Evolutionary conservation across 2,329 filamentous ascomycete species (phyloP), one percentile per base, ranked within the genome.

Genomic region (Aspergillus hiratsukae): DNA sequence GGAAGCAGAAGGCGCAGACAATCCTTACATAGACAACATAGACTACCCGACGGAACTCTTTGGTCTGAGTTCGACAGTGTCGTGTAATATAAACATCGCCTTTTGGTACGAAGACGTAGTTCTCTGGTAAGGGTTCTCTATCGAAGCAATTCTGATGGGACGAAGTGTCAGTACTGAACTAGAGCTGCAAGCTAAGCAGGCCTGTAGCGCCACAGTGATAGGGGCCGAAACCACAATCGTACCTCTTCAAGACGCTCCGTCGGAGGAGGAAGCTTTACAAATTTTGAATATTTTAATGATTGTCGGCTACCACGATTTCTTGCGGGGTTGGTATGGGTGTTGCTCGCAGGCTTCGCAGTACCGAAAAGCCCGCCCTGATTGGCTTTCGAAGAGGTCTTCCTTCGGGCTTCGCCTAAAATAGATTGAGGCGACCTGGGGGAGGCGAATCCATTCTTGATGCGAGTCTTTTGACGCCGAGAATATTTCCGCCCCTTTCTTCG

Each of bases 61-160:
- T 75, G 10, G 73, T 76, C 27, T 66, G 66, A 29, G 56, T 62
- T 23, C 75, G 71, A 53, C 75, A 77, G 53, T 76, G 65, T 14
- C 75, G 68, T n/a, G 76, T 78, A 17, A 78, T 61, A 59, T 77
- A 78, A 28, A 73, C 64, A 55, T 78, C 65, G 11, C 76, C 76
- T 61, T 73, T 76, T 28, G 69, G 69, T 5, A 78, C 74, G 54
- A 77, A 76, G 21, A 69, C 57, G 62, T 77, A 78, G 27, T 61
- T 65, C 23, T 62, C 35, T 5, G 68, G 71, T 27, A 71, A 57
- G 1, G 63, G 61, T 9, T 68, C 59, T 27, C 54, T 54, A 48
- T 70, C 62, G 27, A 69, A 60, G 43, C 71, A 69, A 49, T 71
- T 71, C 74, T 76, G 56, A 55, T 57, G 53, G 29, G 17, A 53